Conservation (phyloP, 495 filamentous ascomycete species). For the Podospora comata region DNA sequence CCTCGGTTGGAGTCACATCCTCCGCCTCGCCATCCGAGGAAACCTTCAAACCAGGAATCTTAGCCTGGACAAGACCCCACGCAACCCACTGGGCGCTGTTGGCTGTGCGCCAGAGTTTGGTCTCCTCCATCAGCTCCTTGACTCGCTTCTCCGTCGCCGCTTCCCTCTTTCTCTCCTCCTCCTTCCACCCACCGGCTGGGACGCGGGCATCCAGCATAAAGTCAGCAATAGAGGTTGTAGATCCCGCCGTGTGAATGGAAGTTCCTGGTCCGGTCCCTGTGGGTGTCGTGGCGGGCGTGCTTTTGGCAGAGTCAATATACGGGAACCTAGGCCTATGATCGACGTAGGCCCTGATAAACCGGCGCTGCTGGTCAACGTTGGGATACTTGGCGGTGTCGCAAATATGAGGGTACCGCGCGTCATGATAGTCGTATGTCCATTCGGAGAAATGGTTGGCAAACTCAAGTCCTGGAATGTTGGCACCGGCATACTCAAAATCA, state of each 20-base stretch:
- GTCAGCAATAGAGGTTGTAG: conserved; percentile 49
- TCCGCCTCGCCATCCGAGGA: conserved; percentile 4
- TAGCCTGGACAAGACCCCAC: conserved; percentile 96
- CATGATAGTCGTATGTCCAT: conserved; percentile 98
- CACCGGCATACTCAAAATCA: conserved; percentile 96
- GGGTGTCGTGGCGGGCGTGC: conserved; percentile 52
- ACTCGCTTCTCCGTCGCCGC: conserved; percentile 60
- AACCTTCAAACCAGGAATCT: conserved; percentile 58
- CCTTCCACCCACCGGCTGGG: conserved; percentile 53
- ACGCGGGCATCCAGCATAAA: conserved; percentile 70
- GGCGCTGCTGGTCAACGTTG: conserved; percentile 71
- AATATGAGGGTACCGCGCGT: conserved; percentile 57
- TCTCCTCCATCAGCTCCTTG: conserved; percentile 67
- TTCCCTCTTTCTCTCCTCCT: conserved; percentile 60
- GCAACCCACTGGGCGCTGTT: conserved; percentile 90
- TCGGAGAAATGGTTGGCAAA: conserved; percentile 99
- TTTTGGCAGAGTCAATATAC: conserved; percentile 1
- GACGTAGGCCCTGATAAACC: conserved; percentile 83
- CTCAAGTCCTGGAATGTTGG: conserved; percentile 82
- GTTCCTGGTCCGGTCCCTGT: conserved; percentile 31
- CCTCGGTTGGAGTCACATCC: conserved; percentile 19
- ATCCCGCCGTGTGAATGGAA: conserved; percentile 28
- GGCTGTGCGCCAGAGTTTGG: conserved; percentile 77
- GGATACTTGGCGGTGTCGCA: conserved; percentile 72
- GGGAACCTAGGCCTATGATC: conserved; percentile 65